Base-by-base conservation (phyloP, 1,139 yeast genomes). In the Wickerhamiella infanticola region DNA sequence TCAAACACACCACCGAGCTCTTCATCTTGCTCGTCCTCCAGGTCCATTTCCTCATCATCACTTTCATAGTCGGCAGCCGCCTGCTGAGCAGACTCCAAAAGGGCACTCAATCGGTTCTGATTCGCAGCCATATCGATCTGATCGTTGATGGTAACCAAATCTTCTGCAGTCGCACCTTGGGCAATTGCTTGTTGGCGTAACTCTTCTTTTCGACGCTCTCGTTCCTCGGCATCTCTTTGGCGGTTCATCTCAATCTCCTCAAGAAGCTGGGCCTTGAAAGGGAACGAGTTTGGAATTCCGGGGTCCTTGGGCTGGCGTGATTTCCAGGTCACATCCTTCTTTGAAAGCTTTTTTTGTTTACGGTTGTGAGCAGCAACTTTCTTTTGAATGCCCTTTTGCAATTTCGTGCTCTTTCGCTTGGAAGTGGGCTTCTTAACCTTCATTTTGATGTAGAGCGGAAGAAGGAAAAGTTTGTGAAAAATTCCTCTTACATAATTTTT, bases 381-480 rank as follows among this genome's bases (percentile, higher is more conserved):
- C 76, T 86, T 90, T 69, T 85, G 82, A 62, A 90, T 85, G 55
- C 97, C 97, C 65, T 86, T 94, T 63, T 88, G 77, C 82, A 88
- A 78, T 63, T 93, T 85, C 62, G 97, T 88, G 62, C 90, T 75
- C 47, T 77, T 73, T 67, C 96, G 77, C 67, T 88, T 88, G 54
- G 88, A 79, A 37, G 81, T 77, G 44, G 88, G 86, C 68, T 81
- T 68, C 62, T 69, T 70, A 11, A 71, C 68, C 56, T 70, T 67
- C 65, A 70, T 67, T 39, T 41, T 52, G 31, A 11, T 39, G 6
- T 35, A 27, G 42, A 5, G 25, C 8, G 9, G 39, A 31, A 7
- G 25, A 40, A 35, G 33, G 11, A 29, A 25, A 37, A 41, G 37
- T 41, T 37, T 37, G 31, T 41, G 37, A 37, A 26, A 25, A 27